Base-by-base conservation (phyloP, 2,329 filamentous ascomycete genomes). In the Aspergillus tanneri region DNA sequence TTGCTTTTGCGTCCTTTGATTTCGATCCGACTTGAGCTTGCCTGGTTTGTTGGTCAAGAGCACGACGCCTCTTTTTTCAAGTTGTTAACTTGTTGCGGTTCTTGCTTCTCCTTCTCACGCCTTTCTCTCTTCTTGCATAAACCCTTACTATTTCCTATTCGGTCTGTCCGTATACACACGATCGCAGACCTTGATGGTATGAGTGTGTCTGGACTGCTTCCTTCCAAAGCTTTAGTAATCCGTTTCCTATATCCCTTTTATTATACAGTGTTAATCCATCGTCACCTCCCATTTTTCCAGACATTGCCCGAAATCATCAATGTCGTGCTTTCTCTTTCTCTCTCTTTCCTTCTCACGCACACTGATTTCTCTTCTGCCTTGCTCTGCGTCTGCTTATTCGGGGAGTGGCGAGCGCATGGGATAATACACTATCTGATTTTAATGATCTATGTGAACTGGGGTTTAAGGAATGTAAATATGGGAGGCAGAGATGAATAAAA, bases 381-480 rank as follows among this genome's bases (percentile, higher is more conserved):
- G 42, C 40, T 55, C 34, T 53, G 50, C 49, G 43, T 53, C 44
- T 57, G 43, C 47, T 44, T 55, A 35, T 45, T 52, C 40, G 52
- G 41, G 52, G 53, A 49, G 25, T 56, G 54, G 50, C 50, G 58
- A 56, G 50, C 32, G 53, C 50, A 55, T 52, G 53, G 58, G 57
- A 55, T 60, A 59, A 61, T 62, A 56, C 56, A 55, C 50, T 59
- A 57, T 55, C 55, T 54, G 53, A 55, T 56, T 64, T 60, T 67
- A 67, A 68, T 68, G 59, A 65, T 64, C 62, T 59, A 66, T 60
- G 60, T 57, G 58, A 58, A 58, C 53, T 54, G 57, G 54, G 55
- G 53, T 54, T 55, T 53, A 51, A 58, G 62, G 59, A 60, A 61
- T 67, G 64, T 66, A 67, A 63, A 66, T 67, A 64, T 56, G 55